Evolutionary conservation across 2,329 filamentous ascomycete genomes (phyloP).

Genomic region (Paecilomyces fulvus): DNA sequence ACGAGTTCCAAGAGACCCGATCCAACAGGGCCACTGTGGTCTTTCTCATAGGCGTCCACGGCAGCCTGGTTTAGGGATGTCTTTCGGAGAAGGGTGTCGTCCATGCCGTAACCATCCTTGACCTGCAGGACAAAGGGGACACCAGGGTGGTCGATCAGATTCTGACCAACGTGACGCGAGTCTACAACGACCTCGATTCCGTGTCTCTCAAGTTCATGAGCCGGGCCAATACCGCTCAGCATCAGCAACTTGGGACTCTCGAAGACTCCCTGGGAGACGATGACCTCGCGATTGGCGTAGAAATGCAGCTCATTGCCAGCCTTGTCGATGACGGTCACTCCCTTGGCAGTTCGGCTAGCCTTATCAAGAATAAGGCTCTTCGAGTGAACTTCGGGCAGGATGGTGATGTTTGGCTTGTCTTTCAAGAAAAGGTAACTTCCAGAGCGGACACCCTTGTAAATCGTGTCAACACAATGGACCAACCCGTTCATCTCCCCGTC

Average conservation of each 20-base stretch:
- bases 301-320: conserved; percentile 37
- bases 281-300: conserved; percentile 42
- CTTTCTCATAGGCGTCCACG: conserved; percentile 28
- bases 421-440: conserved; percentile 45
- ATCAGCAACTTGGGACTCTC: conserved; percentile 46
- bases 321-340: conserved; percentile 40
- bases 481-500: conserved; percentile 49
- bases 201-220: conserved; percentile 29
- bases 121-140: conserved; percentile 34
- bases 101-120: conserved; percentile 35
- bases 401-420: conserved; percentile 48
- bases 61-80: conserved; percentile 25
- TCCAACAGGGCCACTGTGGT: conserved; percentile 33
- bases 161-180: conserved; percentile 21
- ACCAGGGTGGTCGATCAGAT: conserved; percentile 32
- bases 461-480: conserved; percentile 45
- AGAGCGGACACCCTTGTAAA: conserved; percentile 50
- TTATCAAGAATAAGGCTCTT: conserved; percentile 48
- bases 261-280: conserved; percentile 43
- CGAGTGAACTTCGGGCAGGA: conserved; percentile 36
- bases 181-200: conserved; percentile 23
- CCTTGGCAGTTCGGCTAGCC: conserved; percentile 33
- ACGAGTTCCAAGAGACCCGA: conserved; percentile 44
- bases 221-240: conserved; percentile 41
- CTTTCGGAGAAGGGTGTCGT: conserved; percentile 31